Evolutionary conservation across 139 green algal genomes (phyloP), one percentile per base, ranked within the genome.

Genomic region (Pseudopediastrum boryanum): DNA sequence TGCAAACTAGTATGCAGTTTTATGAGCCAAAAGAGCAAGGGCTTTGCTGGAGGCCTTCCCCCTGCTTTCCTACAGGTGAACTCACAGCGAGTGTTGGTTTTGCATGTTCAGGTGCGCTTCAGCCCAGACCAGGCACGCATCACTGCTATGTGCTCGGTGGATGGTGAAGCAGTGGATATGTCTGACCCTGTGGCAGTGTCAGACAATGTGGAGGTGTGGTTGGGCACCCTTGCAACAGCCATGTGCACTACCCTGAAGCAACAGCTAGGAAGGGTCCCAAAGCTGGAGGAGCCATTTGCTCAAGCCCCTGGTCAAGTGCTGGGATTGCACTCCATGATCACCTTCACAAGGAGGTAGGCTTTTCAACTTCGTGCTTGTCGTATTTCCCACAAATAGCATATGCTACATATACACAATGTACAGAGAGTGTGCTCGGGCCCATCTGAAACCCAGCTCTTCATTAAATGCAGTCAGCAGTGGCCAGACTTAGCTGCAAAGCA

Each of bases 81-180:
- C 12, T 10, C 38, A 10, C 56, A 41, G 56, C 12, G 54, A 43
- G 42, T 73, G 65, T 9, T 71, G 39, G 25, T 74, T 5, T 12
- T 56, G 66, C 39, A 19, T 27, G 27, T 72, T 23, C 46, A 81
- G 74, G 74, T 91, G 71, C 77, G 73, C 21, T 48, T 79, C 59
- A 56, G 64, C 0, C 38, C 48, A 6, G 85, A 84, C 72, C 76
- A 91, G 16, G 64, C 39, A 27, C 63, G 61, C 29, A 93, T 96
- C 63, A 78, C 77, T 39, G 86, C 78, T 38, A 93, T 94, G 87
- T 62, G 82, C 38, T 90, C 79, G 23, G 83, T 90, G 36, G 89
- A 93, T 31, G 86, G 82, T 1, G 92, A 96, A 83, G 66, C 80
- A 21, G 90, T 96, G 75, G 82, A 90, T 21, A 85, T 95, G 65